These are phyloP conservation scores for Penicillium hordei DNA, from an alignment of 2,329 filamentous ascomycete genomes.

Conservation along the genomic window DNA sequence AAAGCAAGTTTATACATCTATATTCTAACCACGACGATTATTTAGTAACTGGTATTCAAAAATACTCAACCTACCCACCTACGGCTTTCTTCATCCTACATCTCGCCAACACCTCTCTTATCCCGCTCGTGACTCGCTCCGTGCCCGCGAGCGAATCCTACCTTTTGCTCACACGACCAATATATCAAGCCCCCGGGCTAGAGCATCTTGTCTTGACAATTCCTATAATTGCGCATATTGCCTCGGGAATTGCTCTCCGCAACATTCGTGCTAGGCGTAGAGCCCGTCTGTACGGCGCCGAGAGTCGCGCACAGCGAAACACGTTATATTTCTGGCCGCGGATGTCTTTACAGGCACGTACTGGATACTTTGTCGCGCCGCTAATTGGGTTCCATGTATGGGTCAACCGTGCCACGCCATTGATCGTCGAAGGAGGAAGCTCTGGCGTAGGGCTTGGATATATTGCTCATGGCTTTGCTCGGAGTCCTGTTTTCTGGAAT, in stretches of 20 bases:
- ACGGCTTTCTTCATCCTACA: slow-evolving; percentile 74
- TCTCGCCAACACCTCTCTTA: slow-evolving; percentile 75
- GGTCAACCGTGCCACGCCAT: slow-evolving; percentile 73
- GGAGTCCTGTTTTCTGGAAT: slow-evolving; percentile 66
- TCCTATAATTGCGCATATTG: slow-evolving; percentile 73
- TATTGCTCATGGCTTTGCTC: slow-evolving; percentile 79
- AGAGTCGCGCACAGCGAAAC: slow-evolving; percentile 53
- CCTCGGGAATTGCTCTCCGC: slow-evolving; percentile 73
- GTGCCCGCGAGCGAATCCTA: slow-evolving; percentile 76
- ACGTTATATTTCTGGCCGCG: slow-evolving; percentile 62
- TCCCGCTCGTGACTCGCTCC: slow-evolving; percentile 72
- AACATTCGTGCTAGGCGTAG: slow-evolving; percentile 71
- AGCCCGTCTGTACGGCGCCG: slow-evolving; percentile 71
- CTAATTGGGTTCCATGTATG: slow-evolving; percentile 70
- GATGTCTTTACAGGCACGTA: slow-evolving; percentile 66
- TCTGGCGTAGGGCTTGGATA: slow-evolving; percentile 83
- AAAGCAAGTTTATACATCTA: not conserved
- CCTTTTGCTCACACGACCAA: slow-evolving; percentile 84
- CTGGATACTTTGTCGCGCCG: slow-evolving; percentile 69
- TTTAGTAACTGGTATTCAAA: slow-evolving; percentile 72
- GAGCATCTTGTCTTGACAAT: slow-evolving; percentile 78
- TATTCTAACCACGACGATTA: not conserved
- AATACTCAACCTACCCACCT: slow-evolving; percentile 85
- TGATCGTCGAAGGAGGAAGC: slow-evolving; percentile 76
- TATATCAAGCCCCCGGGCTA: slow-evolving; percentile 80